These are phyloP conservation scores for Carpinus fangiana DNA, from an alignment of 306 rosid species.

Conservation along the genomic window DNA sequence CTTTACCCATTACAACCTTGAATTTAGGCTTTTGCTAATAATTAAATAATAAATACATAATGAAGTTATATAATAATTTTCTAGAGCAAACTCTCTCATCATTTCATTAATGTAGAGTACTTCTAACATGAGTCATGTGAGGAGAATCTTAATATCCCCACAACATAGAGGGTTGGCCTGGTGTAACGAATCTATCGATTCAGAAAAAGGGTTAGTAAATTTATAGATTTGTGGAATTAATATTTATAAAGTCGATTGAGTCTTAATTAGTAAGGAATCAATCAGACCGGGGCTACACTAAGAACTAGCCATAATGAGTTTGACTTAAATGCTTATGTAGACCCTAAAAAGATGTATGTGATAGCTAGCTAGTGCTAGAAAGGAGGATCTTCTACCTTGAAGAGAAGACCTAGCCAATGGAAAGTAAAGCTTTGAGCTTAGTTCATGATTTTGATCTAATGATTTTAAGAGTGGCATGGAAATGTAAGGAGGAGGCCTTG, in stretches of 20 bases:
- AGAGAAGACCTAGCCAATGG: neutral
- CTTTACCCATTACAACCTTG: conserved; percentile 37
- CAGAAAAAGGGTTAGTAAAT: no score
- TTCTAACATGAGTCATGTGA: conserved; percentile 34
- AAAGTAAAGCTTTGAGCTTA: neutral
- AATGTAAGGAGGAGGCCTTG: neutral
- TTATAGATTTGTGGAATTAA: no score
- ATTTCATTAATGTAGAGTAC: conserved; percentile 28
- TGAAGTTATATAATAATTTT: conserved; percentile 43
- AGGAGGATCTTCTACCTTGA: no score
- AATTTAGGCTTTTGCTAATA: conserved; percentile 56
- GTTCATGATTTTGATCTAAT: neutral
- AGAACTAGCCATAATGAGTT: conserved; percentile 1
- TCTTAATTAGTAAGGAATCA: no score
- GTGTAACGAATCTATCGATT: no score
- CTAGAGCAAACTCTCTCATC: conserved; percentile 7
- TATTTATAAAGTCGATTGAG: no score
- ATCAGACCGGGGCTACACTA: no score
- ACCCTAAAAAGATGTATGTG: neutral
- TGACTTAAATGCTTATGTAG: conserved; percentile 24
- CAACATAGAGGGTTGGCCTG: neutral
- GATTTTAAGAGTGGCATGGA: neutral
- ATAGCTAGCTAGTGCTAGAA: no score
- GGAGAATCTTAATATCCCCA: conserved; percentile 33
- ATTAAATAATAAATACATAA: conserved; percentile 26